These are phyloP conservation scores for Pascua guehoae DNA, from an alignment of 1,284 basidiomycete species.

Conservation along the genomic window DNA sequence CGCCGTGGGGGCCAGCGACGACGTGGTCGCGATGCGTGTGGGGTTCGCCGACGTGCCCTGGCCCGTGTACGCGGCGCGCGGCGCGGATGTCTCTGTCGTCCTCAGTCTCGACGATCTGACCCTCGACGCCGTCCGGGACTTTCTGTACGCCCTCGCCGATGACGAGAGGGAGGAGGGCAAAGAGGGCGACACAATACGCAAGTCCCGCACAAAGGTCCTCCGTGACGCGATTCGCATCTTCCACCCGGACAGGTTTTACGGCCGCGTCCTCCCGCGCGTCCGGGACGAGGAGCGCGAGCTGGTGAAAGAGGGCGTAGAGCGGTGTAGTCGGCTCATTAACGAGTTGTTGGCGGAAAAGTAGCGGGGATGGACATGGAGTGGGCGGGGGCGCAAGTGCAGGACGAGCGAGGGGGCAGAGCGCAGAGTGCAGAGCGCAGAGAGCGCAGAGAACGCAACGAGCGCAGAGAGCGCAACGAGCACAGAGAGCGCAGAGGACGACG, in stretches of 20 bases:
- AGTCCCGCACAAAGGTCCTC: constrained; percentile 47
- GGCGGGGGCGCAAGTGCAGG: no score
- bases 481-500: no score
- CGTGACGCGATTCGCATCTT: constrained; percentile 62
- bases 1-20: constrained; percentile 12
- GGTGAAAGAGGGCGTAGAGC: constrained; percentile 64
- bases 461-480: no score
- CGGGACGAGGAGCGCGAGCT: constrained; percentile 56
- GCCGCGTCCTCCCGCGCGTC: constrained; percentile 56
- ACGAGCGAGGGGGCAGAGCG: background rate
- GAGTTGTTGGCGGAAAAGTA: constrained; percentile 10
- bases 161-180: constrained; percentile 48
- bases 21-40: constrained; percentile 34
- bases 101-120: constrained; percentile 54
- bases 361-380: no score
- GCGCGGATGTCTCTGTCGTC: constrained; percentile 32
- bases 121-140: constrained; percentile 55
- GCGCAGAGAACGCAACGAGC: no score
- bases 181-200: constrained; percentile 45
- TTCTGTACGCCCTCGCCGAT: constrained; percentile 56
- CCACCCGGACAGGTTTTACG: constrained; percentile 73
- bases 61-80: constrained; percentile 57
- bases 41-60: constrained; percentile 70
- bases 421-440: no score
- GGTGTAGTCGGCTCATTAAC: constrained; percentile 27